These are phyloP conservation scores for Hypoxylon perforatum DNA, from an alignment of 495 filamentous ascomycete genomes.

Conservation along the genomic window DNA sequence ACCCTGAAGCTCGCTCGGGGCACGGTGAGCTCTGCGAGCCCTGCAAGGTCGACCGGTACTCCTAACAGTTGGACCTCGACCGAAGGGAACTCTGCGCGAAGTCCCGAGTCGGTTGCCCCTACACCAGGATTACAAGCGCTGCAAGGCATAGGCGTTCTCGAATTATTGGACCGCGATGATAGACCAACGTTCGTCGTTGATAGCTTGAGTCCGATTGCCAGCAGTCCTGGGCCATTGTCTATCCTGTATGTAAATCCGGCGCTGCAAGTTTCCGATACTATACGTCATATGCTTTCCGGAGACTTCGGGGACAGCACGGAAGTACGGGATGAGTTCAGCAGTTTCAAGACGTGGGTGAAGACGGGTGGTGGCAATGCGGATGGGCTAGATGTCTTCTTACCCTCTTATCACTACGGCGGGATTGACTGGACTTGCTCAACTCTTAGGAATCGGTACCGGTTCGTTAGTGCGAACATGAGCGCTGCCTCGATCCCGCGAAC, in stretches of 20 bases:
- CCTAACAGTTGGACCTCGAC: slow-evolving; percentile 58
- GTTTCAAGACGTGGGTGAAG: slow-evolving; percentile 73
- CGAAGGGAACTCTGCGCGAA: slow-evolving; percentile 53
- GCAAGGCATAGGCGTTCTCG: slow-evolving; percentile 67
- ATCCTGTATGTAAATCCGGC: slow-evolving; percentile 70
- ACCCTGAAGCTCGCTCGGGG: slow-evolving; percentile 73
- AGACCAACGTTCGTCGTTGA: slow-evolving; percentile 77
- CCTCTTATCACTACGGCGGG: slow-evolving; percentile 65
- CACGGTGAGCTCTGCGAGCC: slow-evolving; percentile 61
- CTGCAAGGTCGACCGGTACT: slow-evolving; percentile 60
- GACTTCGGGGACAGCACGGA: slow-evolving; percentile 51
- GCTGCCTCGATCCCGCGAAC: slow-evolving; percentile 41
- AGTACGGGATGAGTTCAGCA: slow-evolving; percentile 55
- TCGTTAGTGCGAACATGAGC: slow-evolving; percentile 63
- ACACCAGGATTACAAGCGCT: slow-evolving; percentile 60
- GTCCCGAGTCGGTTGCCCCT: slow-evolving; percentile 55
- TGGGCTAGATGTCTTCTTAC: slow-evolving; percentile 56
- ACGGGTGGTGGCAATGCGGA: slow-evolving; percentile 60
- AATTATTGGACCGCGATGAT: slow-evolving; percentile 74
- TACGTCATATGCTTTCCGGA: slow-evolving; percentile 63
- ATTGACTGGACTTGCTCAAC: slow-evolving; percentile 73
- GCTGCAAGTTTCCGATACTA: slow-evolving; percentile 58
- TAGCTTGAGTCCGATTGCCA: slow-evolving; percentile 63
- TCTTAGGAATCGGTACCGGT: slow-evolving; percentile 68
- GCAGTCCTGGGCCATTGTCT: slow-evolving; percentile 60